Evolutionary conservation across 441 rosid genomes (phyloP).

Genomic region (Corymbia calophylla): DNA sequence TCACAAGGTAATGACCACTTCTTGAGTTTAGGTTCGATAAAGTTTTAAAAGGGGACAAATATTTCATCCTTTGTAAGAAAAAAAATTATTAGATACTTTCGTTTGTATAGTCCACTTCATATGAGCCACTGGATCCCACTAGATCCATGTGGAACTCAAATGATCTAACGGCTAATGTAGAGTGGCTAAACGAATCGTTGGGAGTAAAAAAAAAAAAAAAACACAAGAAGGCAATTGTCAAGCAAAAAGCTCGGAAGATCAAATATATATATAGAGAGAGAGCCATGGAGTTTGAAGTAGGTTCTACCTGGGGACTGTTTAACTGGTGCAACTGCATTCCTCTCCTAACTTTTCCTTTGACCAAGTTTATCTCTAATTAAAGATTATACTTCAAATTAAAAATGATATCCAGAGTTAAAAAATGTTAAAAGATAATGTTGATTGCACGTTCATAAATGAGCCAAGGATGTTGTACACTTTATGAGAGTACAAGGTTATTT

Average conservation of each 20-base stretch:
- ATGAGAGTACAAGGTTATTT: neutral
- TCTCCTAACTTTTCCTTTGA: neutral
- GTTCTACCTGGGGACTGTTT: neutral
- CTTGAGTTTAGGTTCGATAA: neutral
- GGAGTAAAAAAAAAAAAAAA: neutral
- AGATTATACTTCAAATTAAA: no score
- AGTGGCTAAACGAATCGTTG: neutral
- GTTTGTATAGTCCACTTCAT: no score
- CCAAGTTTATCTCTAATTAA: neutral
- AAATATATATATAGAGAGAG: neutral
- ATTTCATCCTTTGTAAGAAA: accelerated
- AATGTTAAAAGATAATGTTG: neutral
- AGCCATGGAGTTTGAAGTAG: neutral
- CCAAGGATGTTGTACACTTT: neutral
- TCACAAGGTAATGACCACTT: neutral
- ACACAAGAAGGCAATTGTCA: neutral
- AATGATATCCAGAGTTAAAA: neutral
- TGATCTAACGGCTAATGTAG: neutral
- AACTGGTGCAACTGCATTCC: neutral
- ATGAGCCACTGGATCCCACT: accelerated
- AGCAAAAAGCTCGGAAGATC: neutral
- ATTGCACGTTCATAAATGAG: neutral
- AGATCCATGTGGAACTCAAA: neutral
- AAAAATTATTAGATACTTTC: accelerated
- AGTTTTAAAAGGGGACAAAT: neutral